Base-by-base conservation (phyloP, 306 rosid genomes). In the Prunus campanulata region DNA sequence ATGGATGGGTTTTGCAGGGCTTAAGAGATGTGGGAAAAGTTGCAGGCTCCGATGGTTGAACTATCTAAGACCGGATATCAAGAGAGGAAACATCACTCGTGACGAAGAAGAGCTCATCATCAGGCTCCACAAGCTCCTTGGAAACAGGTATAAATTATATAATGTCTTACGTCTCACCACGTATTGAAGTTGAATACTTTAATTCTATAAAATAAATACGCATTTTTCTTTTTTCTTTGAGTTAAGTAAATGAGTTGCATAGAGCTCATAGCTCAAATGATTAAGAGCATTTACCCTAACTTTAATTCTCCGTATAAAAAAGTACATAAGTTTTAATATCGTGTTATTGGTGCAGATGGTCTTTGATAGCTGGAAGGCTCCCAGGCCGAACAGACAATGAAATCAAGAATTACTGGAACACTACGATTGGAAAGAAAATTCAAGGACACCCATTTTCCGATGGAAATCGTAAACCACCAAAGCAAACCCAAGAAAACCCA, bases 361-460 rank as follows among this genome's bases (percentile, higher is more conserved):
- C 93, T 19, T 68, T 91, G 81, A 91, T 91, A 62, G 97, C 97
- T 7, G 91, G 88, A 71, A 87, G 95, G 80, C 86, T 91, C 47
- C 97, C 97, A 0, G 95, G 97, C 78, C 87, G 97, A 90, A 91
- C 97, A 77, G 95, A 91, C 86, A 91, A 89, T 82, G 97, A 91
- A 88, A 88, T 91, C 49, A 91, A 91, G 72, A 91, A 91, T 62
- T 88, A 89, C 18, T 91, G 97, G 97, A 86, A 91, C 67, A 88
- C 93, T 1, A 88, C 79, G 51, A 82, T 91, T 57, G 89, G 91
- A 5, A 91, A 85, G 82, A 91, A 79, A 74, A 24, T 87, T 79
- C 86, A 83, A 49, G 79, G 44, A 54, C 46, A 20, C 25, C 22
- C 50, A 62, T 20, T 51, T n/a, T 24, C 80, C 20, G 39, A 42